A percentile compares a stretch with the other conserved stretches of the same genome.
These are phyloP conservation scores for Chalara sp. DNA, from an alignment of 2,329 filamentous ascomycete genomes.

Conservation along the genomic window DNA sequence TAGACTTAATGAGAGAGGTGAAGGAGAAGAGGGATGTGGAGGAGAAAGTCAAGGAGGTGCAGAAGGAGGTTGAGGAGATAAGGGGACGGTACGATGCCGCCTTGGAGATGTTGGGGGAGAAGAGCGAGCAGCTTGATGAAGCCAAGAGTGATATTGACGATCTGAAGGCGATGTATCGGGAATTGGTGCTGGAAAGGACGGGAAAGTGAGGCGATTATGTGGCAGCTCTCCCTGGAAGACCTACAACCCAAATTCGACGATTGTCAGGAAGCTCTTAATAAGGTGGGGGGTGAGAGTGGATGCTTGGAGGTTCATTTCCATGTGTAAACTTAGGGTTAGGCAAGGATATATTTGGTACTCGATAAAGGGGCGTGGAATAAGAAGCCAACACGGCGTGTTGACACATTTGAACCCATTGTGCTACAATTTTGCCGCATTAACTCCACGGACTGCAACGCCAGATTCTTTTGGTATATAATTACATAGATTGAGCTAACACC, in stretches of 20 bases:
- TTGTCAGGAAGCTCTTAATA: neutral
- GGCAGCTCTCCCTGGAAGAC: neutral
- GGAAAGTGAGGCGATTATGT: slow-evolving; percentile 46
- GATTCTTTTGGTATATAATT: no score
- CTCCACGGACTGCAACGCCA: no score
- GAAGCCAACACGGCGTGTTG: no score
- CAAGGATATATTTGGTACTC: no score
- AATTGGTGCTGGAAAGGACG: slow-evolving; percentile 73
- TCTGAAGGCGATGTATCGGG: slow-evolving; percentile 93
- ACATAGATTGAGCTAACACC: no score
- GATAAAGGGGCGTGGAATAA: no score
- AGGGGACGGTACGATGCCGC: slow-evolving; percentile 81
- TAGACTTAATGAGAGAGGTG: slow-evolving; percentile 78
- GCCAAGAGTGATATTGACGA: slow-evolving; percentile 82
- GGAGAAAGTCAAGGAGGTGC: slow-evolving; percentile 54
- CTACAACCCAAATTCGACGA: neutral
- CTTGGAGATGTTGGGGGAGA: slow-evolving; percentile 91
- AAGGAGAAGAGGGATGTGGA: slow-evolving; percentile 61
- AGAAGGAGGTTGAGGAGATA: slow-evolving; percentile 61
- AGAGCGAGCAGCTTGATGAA: slow-evolving; percentile 92
- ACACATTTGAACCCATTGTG: no score
- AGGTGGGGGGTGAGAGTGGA: no score
- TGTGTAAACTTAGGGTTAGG: no score
- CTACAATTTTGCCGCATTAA: no score
- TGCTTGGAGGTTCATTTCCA: no score